Evolutionary conservation across 2,329 filamentous ascomycete species (phyloP), one percentile per base, ranked within the genome.

Genomic region (Byssoonygena ceratinophila): DNA sequence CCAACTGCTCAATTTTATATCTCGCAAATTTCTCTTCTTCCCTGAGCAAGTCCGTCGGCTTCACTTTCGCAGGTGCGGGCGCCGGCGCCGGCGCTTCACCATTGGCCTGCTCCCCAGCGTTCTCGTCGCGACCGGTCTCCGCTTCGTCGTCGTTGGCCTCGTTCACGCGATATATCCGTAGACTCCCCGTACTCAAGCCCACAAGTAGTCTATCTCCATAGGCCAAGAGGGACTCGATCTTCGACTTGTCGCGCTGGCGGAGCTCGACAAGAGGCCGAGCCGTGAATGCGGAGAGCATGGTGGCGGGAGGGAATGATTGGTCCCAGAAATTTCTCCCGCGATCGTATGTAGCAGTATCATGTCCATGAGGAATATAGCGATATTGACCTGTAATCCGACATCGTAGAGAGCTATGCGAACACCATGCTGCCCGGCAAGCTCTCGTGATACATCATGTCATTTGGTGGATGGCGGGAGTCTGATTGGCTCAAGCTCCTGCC

Each of bases 231-330:
- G 87, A 92, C 73, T 98, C 92, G 71, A 98, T 95, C 76, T 85
- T 92, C 59, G 87, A 94, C 76, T 94, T 96, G 80, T 97, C 91
- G 70, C 87, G 84, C 70, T 83, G 83, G 74, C 86, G 90, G 64
- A 98, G 85, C 85, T 98, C 92, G 77, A 97, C 86, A 68, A 98
- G 91, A 59, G 90, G 87, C 66, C 87, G 86, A 74, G 92, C 90
- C 62, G 86, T 94, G 74, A 98, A 98, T 67, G 92, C 92, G 72
- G 91, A 94, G 72, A 98, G 84, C 92, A 96, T 96, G 46, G 48
- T 54, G 29, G 39, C 32, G 22, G 48, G 18, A 31, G 46, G 37
- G 37, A 32, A 40, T 23, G 16, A 25, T 41, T n/a, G 40, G 36
- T 50, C 41, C 46, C 52, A 45, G 46, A 34, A 36, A 40, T 29